Evolutionary conservation across 352 stramenopile species (phyloP), one percentile per base, ranked within the genome.

Genomic region (Phytophthora syringae): DNA sequence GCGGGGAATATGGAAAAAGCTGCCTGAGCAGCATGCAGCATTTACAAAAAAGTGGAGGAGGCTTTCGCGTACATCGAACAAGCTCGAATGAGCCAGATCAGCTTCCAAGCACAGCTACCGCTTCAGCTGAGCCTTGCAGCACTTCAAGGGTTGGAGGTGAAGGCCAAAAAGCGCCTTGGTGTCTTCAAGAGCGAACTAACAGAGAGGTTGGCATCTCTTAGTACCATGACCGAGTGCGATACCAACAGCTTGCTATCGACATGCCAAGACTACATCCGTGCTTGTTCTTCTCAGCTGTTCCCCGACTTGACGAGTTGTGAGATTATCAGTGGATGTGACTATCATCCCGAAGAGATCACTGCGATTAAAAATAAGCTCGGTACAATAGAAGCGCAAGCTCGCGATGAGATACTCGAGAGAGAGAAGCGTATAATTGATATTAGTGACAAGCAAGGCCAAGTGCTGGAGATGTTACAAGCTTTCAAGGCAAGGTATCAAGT

Each of bases 71-170:
- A 78, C 16, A 60, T 79, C 2, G 79, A 80, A 18, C 67, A 86
- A 21, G 64, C 76, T 7, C 61, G 76, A 2, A 64, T 82, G 20
- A 68, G 74, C 20, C 81, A 89, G 42, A 72, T 95, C 21, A 64
- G 56, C 3, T 77, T 93, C 24, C 67, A 85, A 52, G 60, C 74
- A 16, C 80, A 90, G 20, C 70, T 98, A 7, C 77, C 85, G n/a
- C 74, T 93, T 50, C 84, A 92, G 44, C 52, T 66, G 5, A 95
- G 76, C 27, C 71, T 97, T 4, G 92, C 92, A 18, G 80, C 87
- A 13, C 76, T 97, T 12, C 92, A 97, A 52, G 89, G 92, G 2
- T 59, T 95, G 10, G 87, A 96, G 53, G 81, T 76, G n/a, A 90
- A 87, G 52, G 80, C 78, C n/a, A 95, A 95, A 53, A 90, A 91